Evolutionary conservation across 2,329 filamentous ascomycete species (phyloP), one percentile per base, ranked within the genome.

Genomic region (Hypoxylon sp.): DNA sequence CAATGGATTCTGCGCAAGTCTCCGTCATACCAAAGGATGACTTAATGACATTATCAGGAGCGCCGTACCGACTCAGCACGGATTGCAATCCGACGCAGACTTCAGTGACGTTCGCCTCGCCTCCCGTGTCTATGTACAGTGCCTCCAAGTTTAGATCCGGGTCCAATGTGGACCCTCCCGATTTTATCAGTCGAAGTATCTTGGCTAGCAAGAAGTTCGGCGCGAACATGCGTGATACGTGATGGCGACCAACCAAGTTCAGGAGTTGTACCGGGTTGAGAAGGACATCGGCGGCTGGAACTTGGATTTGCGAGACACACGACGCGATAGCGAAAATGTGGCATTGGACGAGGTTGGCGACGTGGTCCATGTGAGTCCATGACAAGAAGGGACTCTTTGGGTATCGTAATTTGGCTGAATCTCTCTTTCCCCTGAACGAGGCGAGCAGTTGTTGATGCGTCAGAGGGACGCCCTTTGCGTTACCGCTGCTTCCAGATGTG

Each of bases 321-420:
- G 53, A 19, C 52, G 67, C 34, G n/a, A 81, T 60, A 1, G 80
- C 77, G 9, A 74, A 73, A 0, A 84, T 61, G 56, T 84, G 81
- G 11, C 78, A 74, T 41, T 84, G 77, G 1, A 71, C 67, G 2
- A 85, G 64, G 50, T 67, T 74, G 0, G 76, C 81, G 7, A 82
- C 78, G 49, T 84, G 81, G 52, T 84, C 80, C 5, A 82, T 64
- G 0, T 71, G 71, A 9, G 80, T 73, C 78, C 78, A 81, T 51
- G 75, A 78, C 3, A 81, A 59, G 26, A 76, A 73, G 1, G 71
- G 59, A 6, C 69, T 55, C 6, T 67, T 65, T 3, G 53, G 34
- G 0, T 63, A 62, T 15, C 13, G 15, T 2, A 67, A 65, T 68
- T 65, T 8, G 20, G 53, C 50, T 35, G 60, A 47, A 2, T 43